phyloP scores from a whole-genome alignment of 306 rosid genomes.

The Malus domestica region DNA sequence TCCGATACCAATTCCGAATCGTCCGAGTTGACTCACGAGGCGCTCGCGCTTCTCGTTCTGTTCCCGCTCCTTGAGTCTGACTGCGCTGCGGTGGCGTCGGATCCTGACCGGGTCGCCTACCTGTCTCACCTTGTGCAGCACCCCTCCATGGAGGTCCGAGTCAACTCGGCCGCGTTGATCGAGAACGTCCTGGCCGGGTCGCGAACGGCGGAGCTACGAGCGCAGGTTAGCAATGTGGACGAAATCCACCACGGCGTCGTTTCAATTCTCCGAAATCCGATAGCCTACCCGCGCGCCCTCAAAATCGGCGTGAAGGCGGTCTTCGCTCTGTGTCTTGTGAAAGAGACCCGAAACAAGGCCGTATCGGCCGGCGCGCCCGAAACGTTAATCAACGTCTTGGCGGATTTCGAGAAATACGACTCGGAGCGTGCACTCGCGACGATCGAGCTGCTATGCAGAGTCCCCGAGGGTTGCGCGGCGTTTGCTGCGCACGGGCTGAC shows the following conservation, averaged over 20 bases:
- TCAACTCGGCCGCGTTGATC: slow-evolving; percentile 71
- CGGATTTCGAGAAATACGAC: slow-evolving; percentile 80
- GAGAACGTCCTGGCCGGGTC: slow-evolving; percentile 65
- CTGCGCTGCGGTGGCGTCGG: slow-evolving; percentile 45
- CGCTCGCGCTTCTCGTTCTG: slow-evolving; percentile 60
- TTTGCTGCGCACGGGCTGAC: slow-evolving; percentile 69
- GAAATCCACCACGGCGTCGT: slow-evolving; percentile 71
- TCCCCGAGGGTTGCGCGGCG: slow-evolving; percentile 50
- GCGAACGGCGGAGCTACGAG: slow-evolving; percentile 56
- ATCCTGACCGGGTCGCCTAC: slow-evolving; percentile 30
- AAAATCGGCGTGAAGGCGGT: slow-evolving; percentile 70
- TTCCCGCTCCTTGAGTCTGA: slow-evolving; percentile 55
- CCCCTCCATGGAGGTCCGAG: slow-evolving; percentile 43
- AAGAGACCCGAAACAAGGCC: slow-evolving; percentile 67
- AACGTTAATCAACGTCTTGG: slow-evolving; percentile 50
- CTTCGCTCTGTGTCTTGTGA: slow-evolving; percentile 70
- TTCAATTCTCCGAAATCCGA: slow-evolving; percentile 44
- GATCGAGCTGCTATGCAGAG: slow-evolving; percentile 63
- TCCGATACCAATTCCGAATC: slow-evolving; percentile 15
- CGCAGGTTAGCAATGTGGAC: slow-evolving; percentile 44
- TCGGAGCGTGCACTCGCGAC: slow-evolving; percentile 81
- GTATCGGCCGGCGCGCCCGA: slow-evolving; percentile 66
- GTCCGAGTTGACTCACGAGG: slow-evolving; percentile 47
- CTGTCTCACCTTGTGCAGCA: slow-evolving; percentile 43
- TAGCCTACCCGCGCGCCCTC: slow-evolving; percentile 51